Base-by-base conservation (phyloP, 2,329 filamentous ascomycete species). In the Amesomyces nigricolor region DNA sequence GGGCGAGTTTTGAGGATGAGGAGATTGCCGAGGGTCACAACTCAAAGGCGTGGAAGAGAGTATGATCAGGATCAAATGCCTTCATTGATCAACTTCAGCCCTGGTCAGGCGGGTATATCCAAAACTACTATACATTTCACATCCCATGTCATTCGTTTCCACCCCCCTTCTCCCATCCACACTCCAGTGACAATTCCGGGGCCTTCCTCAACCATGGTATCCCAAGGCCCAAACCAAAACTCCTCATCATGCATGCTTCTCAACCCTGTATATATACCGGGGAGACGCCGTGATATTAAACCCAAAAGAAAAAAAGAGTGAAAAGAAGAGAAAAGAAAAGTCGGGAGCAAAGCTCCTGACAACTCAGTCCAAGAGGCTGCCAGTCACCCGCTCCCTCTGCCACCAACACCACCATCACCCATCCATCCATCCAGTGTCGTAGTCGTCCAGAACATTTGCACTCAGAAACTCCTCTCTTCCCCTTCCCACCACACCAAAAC, bases 211-310 rank as follows among this genome's bases (percentile, higher is more conserved):
- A 32, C 56, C 52, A 38, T 58, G 56, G 53, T 58, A 58, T 58
- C 46, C 53, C 16, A 37, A 46, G n/a, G 29, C 42, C 55, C 29
- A 47, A 19, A 44, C 9, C 40, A 46, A 51, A 58, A 58, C 53
- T 56, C 53, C 56, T 14, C 51, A 47, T 51, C 35, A 58, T 58
- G 56, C 56, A 58, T 56, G 56, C 46, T 53, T 39, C 52, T 56
- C 52, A 8, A 54, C 50, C 54, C 47, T 26, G 53, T 50, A 42
- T 53, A 53, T 51, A 52, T 52, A 52, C 54, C 49, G 30, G 49
- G 48, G 44, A 56, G 49, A 51, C 37, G 39, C 49, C 43, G 16
- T 29, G 38, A 51, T 50, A 53, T 54, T 54, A 57, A 39, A 16
- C 19, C 37, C 6, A 40, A 38, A 51, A 11, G 14, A 29, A 19